A percentile compares a stretch with the other conserved stretches of the same genome.
Conservation (phyloP, 2,329 filamentous ascomycete genomes). For the Magnaporthiopsis rhizophila region DNA sequence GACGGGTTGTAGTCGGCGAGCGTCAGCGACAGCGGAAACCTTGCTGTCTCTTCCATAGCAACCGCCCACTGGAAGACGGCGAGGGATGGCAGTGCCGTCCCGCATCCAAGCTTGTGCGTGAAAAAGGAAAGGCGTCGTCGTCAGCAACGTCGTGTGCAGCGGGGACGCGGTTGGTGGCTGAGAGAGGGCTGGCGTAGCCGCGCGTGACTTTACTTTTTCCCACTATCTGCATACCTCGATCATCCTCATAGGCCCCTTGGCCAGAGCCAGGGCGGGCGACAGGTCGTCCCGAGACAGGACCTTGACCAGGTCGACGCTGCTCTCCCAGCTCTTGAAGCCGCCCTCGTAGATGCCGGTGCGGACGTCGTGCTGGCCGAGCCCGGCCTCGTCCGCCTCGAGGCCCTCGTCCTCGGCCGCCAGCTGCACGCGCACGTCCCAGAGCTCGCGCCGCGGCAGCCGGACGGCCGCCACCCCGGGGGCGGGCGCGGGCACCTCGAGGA, state of each 20-base stretch:
- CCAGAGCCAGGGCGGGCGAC: constrained; percentile 22
- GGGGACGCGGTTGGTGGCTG: too few relatives aligned
- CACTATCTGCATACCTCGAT: constrained; percentile 38
- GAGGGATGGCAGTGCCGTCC: constrained; percentile 65
- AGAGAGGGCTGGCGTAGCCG: too few relatives aligned
- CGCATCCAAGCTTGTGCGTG: constrained; percentile 59
- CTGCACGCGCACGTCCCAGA: constrained; percentile 76
- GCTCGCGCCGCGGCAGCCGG: constrained; percentile 61
- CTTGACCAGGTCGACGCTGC: constrained; percentile 70
- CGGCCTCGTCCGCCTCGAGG: constrained; percentile 30
- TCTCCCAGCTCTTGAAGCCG: constrained; percentile 87
- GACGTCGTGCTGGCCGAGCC: constrained; percentile 63
- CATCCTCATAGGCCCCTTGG: constrained; percentile 31
- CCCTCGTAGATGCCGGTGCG: constrained; percentile 79
- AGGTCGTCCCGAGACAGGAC: constrained; percentile 38
- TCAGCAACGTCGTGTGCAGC: neutral
- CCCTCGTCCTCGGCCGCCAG: constrained; percentile 62
- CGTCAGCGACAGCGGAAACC: constrained; percentile 45
- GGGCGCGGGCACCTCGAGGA: constrained; percentile 51
- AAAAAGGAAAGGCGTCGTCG: neutral
- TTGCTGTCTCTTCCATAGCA: constrained; percentile 19
- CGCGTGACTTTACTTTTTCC: neutral
- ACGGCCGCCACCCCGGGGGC: constrained; percentile 27
- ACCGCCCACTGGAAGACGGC: constrained; percentile 58
- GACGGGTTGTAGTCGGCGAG: constrained; percentile 75